phyloP scores from a whole-genome alignment of 1,284 basidiomycete genomes.

The Bjerkandera adusta region DNA sequence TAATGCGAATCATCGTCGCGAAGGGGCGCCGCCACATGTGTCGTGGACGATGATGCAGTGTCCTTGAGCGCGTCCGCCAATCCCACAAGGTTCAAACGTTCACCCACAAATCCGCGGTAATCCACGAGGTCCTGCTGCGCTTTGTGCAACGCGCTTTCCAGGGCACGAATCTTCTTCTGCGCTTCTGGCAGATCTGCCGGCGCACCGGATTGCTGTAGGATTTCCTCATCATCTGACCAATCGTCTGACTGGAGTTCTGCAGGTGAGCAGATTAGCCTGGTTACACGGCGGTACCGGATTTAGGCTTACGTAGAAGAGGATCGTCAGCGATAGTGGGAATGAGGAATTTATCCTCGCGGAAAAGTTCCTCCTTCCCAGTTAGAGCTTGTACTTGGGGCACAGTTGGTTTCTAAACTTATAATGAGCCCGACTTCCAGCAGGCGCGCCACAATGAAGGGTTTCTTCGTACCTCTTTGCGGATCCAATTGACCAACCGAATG shows the following conservation, averaged over 20 bases:
- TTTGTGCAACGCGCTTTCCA: conserved; percentile 52
- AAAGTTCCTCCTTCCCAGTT: conserved; percentile 58
- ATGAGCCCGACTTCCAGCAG: not conserved
- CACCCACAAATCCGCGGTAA: conserved; percentile 54
- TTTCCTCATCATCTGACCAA: conserved; percentile 74
- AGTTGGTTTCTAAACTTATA: conserved; percentile 45
- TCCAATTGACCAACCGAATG: conserved; percentile 85
- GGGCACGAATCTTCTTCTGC: conserved; percentile 42
- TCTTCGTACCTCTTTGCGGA: conserved; percentile 72
- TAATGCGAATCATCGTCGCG: conserved; percentile 93
- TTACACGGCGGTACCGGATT: conserved; percentile 5
- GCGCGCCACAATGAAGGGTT: too few relatives aligned
- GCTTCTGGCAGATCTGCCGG: conserved; percentile 35
- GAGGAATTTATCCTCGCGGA: conserved; percentile 75
- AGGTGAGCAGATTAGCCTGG: not conserved
- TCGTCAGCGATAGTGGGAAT: conserved; percentile 82
- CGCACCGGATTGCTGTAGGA: conserved; percentile 23
- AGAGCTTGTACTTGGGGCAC: conserved; percentile 44
- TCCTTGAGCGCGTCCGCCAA: conserved; percentile 43
- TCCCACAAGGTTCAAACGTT: conserved; percentile 45
- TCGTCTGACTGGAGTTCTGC: conserved; percentile 62
- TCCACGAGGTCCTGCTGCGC: conserved; percentile 55
- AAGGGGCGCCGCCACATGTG: conserved; percentile 25
- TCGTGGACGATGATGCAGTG: conserved; percentile 29
- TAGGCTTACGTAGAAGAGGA: conserved; percentile 77